Evolutionary conservation across 2,329 filamentous ascomycete species (phyloP), one percentile per base, ranked within the genome.

Genomic region (Dactylellina drechsleri): DNA sequence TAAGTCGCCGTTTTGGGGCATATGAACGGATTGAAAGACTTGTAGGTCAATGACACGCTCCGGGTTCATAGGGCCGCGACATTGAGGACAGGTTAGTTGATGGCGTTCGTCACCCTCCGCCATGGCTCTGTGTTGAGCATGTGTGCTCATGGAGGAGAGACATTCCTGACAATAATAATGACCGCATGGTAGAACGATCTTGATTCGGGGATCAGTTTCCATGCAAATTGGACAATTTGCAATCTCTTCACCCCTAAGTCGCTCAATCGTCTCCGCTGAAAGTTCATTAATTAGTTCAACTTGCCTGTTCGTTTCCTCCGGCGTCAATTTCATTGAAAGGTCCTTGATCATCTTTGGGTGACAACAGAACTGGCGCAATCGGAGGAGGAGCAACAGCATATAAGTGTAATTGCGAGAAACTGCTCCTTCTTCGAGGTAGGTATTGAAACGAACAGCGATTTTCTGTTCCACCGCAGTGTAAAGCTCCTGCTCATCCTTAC

Each of bases 151-250:
- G 65, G 86, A 87, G 4, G 87, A 85, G 75, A 95, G 89, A 80
- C 93, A 97, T 76, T 93, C 90, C 0, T 86, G 83, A 81, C 93
- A 97, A 23, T 89, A 88, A 73, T 90, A 88, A 79, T 97, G 93
- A 1, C 93, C 93, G 79, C 93, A 97, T 0, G 92, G 92, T 60
- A 92, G 85, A 81, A 93, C 90, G 77, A 96, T 59, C n/a, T 53
- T 43, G 18, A 62, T 50, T 26, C 40, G 47, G 13, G 62, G 20
- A 47, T 56, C n/a, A n/a, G 16, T 20, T 31, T 67, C 59, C 18
- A 75, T 71, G 64, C 64, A 76, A 68, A 77, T 76, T 45, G 78
- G 78, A 50, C 78, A 79, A 50, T 72, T 74, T 4, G 68, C 72
- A 31, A 71, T 62, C 16, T 71, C 67, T n/a, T 75, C 62, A 16